Evolutionary conservation across 2,329 filamentous ascomycete species (phyloP).

Genomic region (Colletotrichum sp.): DNA sequence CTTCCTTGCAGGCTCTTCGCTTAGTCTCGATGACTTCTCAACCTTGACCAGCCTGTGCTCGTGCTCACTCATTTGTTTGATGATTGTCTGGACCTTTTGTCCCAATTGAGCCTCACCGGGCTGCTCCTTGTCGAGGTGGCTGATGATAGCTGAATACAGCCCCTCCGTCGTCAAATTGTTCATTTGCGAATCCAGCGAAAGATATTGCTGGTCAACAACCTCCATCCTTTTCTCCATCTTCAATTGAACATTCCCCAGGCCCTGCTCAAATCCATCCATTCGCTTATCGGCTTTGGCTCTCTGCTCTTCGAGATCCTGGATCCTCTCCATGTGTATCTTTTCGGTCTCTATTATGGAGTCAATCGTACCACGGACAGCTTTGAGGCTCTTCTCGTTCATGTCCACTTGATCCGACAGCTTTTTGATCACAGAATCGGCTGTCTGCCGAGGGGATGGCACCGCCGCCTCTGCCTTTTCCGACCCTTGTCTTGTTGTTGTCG

Average conservation of each 20-base stretch:
- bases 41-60: not conserved
- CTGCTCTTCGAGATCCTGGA: conserved; percentile 10
- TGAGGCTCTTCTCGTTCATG: conserved; percentile 8
- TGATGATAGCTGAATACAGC: conserved; percentile 45
- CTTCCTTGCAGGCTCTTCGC: conserved; percentile 5
- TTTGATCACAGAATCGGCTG: not conserved
- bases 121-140: conserved; percentile 33
- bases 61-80: conserved; percentile 4
- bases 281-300: not conserved
- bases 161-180: conserved; percentile 51
- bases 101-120: not conserved
- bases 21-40: not conserved
- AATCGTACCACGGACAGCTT: not conserved
- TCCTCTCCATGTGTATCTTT: not conserved
- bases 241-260: not conserved
- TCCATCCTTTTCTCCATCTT: conserved; percentile 32
- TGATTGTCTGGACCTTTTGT: not conserved
- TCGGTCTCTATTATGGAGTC: not conserved
- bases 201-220: conserved; percentile 39
- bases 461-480: not conserved
- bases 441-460: not conserved
- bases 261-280: not conserved
- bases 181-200: conserved; percentile 50
- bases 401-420: not conserved
- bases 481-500: not conserved